A percentile compares a stretch with the other conserved stretches of the same genome.
These are phyloP conservation scores for Ricinus communis DNA, from an alignment of 345 rosid species.

Conservation along the genomic window DNA sequence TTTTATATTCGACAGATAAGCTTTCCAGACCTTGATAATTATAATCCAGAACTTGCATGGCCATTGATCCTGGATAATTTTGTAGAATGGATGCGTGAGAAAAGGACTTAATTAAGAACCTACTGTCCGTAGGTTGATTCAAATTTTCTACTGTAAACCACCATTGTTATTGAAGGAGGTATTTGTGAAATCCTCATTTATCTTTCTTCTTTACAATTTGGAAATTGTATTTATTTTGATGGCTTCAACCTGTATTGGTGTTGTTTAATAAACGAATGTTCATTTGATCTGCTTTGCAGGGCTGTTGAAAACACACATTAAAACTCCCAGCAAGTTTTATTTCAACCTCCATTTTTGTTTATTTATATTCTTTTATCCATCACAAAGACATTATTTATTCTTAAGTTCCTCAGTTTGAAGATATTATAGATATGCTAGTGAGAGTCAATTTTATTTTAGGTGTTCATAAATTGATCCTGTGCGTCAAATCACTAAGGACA, in stretches of 20 bases:
- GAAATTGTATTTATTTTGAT: neutral
- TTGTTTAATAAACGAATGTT: neutral
- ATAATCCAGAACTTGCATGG: slow-evolving; percentile 95
- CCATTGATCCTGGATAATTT: slow-evolving; percentile 96
- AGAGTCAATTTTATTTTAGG: neutral
- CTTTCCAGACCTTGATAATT: slow-evolving; percentile 76
- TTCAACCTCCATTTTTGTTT: neutral
- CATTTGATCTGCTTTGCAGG: slow-evolving; percentile 36
- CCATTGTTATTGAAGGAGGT: slow-evolving; percentile 38
- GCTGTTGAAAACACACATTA: slow-evolving; percentile 23
- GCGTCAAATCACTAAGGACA: too few species aligned
- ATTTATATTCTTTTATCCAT: neutral
- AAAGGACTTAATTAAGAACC: slow-evolving; percentile 54
- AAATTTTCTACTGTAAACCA: slow-evolving; percentile 50
- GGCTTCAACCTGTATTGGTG: neutral
- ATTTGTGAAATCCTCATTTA: slow-evolving; percentile 5
- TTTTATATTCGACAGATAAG: slow-evolving; percentile 79
- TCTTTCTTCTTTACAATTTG: neutral
- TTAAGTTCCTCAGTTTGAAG: neutral
- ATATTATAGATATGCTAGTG: slow-evolving; percentile 5
- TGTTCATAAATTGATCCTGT: too few species aligned
- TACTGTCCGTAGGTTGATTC: slow-evolving; percentile 22
- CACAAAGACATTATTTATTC: neutral
- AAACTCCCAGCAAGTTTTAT: slow-evolving; percentile 7
- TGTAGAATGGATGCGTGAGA: slow-evolving; percentile 93